Conservation (phyloP, 1,284 basidiomycete species). For the Heimioporus punctisporus region DNA sequence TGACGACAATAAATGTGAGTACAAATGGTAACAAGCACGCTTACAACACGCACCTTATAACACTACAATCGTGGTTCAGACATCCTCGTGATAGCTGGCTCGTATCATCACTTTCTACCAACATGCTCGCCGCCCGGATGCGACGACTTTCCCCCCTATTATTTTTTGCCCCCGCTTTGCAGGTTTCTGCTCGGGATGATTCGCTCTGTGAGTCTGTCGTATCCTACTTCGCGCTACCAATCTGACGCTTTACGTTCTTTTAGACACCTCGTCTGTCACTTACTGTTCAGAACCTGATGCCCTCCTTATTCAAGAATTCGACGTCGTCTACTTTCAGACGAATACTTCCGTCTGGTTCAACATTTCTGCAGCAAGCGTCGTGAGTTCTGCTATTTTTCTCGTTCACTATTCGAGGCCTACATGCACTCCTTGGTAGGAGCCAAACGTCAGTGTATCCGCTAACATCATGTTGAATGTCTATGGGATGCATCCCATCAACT, state of each 20-base stretch:
- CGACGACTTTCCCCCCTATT: slow-evolving; percentile 50
- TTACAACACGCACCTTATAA: slow-evolving; percentile 31
- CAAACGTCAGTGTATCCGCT: slow-evolving; percentile 79
- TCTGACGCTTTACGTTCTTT: too few relatives aligned
- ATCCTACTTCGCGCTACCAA: background rate
- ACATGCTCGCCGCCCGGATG: slow-evolving; percentile 75
- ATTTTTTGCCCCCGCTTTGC: slow-evolving; percentile 43
- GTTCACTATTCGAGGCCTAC: slow-evolving; percentile 25
- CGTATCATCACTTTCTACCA: slow-evolving; percentile 24
- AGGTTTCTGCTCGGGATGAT: slow-evolving; percentile 50
- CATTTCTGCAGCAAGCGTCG: slow-evolving; percentile 73
- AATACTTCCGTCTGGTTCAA: slow-evolving; percentile 79
- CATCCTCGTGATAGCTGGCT: slow-evolving; percentile 31
- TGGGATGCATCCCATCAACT: slow-evolving; percentile 76
- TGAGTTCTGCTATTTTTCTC: slow-evolving; percentile 37
- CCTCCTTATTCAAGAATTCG: slow-evolving; percentile 81
- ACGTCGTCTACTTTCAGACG: slow-evolving; percentile 71
- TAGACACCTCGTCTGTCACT: too few relatives aligned
- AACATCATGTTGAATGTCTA: slow-evolving; percentile 84
- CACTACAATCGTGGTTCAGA: slow-evolving; percentile 6
- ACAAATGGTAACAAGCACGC: slow-evolving; percentile 34
- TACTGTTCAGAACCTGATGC: slow-evolving; percentile 85
- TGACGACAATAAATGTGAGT: slow-evolving; percentile 36
- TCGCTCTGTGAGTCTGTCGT: slow-evolving; percentile 54
- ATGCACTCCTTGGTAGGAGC: slow-evolving; percentile 46